These are phyloP conservation scores for Chytriomyces confervae DNA, from an alignment of 192 early-diverging fungal genomes.

Conservation along the genomic window DNA sequence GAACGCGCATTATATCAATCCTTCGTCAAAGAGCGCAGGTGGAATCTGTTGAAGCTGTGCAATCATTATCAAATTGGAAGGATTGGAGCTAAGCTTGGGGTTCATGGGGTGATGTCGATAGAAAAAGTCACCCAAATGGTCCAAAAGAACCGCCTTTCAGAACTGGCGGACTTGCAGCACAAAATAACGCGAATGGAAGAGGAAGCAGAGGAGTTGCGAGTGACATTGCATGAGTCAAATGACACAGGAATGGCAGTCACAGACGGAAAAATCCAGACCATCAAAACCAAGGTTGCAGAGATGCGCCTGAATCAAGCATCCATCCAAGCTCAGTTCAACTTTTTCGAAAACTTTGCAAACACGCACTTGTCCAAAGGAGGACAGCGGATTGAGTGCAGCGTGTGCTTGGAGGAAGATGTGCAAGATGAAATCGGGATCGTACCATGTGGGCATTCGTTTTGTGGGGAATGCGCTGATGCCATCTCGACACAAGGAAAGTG, in stretches of 20 bases:
- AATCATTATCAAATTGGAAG: slow-evolving; percentile 27
- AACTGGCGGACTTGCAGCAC: neutral
- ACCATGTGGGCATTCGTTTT: slow-evolving; percentile 25
- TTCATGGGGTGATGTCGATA: neutral
- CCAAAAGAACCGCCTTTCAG: neutral
- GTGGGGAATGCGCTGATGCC: slow-evolving; percentile 13
- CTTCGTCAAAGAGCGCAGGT: neutral
- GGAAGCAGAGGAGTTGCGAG: neutral
- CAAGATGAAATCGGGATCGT: neutral
- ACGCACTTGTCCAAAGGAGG: neutral
- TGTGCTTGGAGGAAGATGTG: slow-evolving; percentile 19
- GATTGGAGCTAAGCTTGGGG: neutral
- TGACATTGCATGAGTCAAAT: neutral
- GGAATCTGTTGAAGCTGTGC: slow-evolving; percentile 12
- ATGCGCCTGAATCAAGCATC: neutral
- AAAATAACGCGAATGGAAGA: neutral
- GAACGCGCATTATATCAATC: slow-evolving; percentile 17
- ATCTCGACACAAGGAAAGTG: neutral
- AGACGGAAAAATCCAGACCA: neutral
- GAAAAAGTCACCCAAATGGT: slow-evolving; percentile 24
- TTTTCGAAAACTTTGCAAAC: slow-evolving; percentile 22
- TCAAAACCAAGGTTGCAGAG: neutral
- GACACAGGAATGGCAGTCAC: neutral
- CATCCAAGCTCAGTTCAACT: slow-evolving; percentile 17
- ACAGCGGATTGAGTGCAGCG: slow-evolving; percentile 1